Conservation (phyloP, 129 eudicot species). For the Calendula officinalis region DNA sequence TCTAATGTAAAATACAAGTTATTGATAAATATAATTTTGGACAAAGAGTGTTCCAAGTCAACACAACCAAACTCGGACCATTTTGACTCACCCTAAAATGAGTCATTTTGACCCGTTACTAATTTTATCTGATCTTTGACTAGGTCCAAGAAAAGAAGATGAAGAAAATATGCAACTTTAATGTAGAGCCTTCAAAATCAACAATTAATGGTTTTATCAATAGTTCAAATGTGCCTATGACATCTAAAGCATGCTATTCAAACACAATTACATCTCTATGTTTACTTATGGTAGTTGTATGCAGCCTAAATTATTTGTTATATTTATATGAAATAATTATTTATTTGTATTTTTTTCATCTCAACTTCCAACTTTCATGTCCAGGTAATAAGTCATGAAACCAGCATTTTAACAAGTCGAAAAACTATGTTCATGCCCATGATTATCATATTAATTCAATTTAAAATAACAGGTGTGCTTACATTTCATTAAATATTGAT, state of each 20-base stretch:
- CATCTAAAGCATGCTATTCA: constrained; percentile 25
- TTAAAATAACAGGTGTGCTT: constrained; percentile 71
- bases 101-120: background rate
- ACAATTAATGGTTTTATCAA: constrained; percentile 56
- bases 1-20: no score
- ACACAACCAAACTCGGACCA: no score
- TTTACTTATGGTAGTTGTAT: constrained; percentile 84
- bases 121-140: constrained; percentile 22
- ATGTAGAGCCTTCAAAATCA: constrained; percentile 53
- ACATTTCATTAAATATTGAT: no score
- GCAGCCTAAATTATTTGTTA: no score
- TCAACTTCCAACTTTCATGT: constrained; percentile 17
- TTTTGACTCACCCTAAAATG: no score
- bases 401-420: constrained; percentile 79
- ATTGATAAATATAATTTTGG: no score
- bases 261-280: constrained; percentile 42
- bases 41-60: background rate
- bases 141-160: constrained; percentile 95
- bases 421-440: constrained; percentile 90
- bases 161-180: constrained; percentile 72
- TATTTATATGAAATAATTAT: no score
- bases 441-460: constrained; percentile 90
- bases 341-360: background rate
- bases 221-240: constrained; percentile 50
- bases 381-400: constrained; percentile 83